Conservation (phyloP, 2,329 filamentous ascomycete species). For the Cercospora beticola region DNA sequence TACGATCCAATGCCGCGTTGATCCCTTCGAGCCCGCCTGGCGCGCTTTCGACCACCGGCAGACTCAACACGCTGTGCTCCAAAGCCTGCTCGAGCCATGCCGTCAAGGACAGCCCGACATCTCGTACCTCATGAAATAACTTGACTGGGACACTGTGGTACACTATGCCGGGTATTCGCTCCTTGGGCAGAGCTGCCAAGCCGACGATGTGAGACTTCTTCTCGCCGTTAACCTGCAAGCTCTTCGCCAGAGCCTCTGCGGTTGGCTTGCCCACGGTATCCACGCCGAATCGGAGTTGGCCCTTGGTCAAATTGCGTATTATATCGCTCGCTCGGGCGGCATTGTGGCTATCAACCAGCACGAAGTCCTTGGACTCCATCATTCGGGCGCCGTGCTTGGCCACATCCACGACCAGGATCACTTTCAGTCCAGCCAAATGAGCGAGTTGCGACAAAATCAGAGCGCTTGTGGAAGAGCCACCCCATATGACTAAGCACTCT, state of each 20-base stretch:
- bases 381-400: conserved; percentile 26
- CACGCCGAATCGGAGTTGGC: conserved; percentile 18
- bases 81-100: conserved; percentile 23
- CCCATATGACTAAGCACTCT: conserved; percentile 41
- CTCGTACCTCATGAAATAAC: conserved; percentile 60
- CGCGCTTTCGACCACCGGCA: conserved; percentile 20
- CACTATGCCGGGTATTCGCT: conserved; percentile 45
- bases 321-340: conserved; percentile 18
- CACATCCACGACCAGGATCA: conserved; percentile 53
- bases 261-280: conserved; percentile 27
- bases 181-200: conserved; percentile 64
- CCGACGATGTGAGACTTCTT: conserved; percentile 57
- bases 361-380: conserved; percentile 19
- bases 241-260: conserved; percentile 18
- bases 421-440: conserved; percentile 36
- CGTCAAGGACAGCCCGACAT: conserved; percentile 19
- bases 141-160: conserved; percentile 71
- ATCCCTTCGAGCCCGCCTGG: conserved; percentile 20
- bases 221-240: conserved; percentile 8
- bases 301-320: conserved; percentile 19
- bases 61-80: conserved; percentile 4
- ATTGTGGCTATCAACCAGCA: conserved; percentile 24
- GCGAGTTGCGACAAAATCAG: conserved; percentile 47
- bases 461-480: conserved; percentile 45
- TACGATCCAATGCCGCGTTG: conserved; percentile 23